Evolutionary conservation across 2,329 filamentous ascomycete species (phyloP).

Genomic region (Neonectria ditissima): DNA sequence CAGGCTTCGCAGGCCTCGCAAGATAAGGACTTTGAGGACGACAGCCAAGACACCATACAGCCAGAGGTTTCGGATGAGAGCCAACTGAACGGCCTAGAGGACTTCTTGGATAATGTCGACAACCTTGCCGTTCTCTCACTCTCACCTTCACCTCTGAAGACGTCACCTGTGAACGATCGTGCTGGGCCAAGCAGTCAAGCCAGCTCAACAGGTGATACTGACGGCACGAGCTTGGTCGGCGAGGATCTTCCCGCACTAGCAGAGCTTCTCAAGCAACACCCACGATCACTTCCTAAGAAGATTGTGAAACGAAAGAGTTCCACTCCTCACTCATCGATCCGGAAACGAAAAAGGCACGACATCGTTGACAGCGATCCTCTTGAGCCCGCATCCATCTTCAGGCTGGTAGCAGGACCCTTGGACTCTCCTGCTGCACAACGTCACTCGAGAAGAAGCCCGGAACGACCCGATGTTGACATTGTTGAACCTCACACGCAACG

Average conservation of each 20-base stretch:
- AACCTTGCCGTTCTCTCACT: constrained; percentile 43
- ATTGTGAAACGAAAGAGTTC: constrained; percentile 40
- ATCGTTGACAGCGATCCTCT: constrained; percentile 49
- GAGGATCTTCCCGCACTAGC: constrained; percentile 54
- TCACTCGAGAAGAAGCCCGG: constrained; percentile 33
- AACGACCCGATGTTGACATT: constrained; percentile 1
- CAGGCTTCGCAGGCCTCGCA: constrained; percentile 63
- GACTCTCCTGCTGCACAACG: constrained; percentile 42
- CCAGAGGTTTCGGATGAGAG: constrained; percentile 52
- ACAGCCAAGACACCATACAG: constrained; percentile 58
- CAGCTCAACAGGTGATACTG: constrained; percentile 51
- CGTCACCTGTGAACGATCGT: constrained; percentile 41
- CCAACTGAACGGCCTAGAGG: constrained; percentile 41
- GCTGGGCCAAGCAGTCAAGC: constrained; percentile 49
- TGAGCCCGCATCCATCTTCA: constrained; percentile 41
- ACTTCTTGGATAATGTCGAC: constrained; percentile 35
- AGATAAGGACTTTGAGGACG: constrained; percentile 64
- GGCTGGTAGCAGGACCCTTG: constrained; percentile 17
- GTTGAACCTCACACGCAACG: constrained; percentile 3
- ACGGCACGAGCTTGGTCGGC: constrained; percentile 52
- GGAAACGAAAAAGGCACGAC: constrained; percentile 48
- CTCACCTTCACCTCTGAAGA: constrained; percentile 48
- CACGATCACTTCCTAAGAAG: constrained; percentile 27
- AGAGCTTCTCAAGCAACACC: constrained; percentile 47
- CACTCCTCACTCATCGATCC: constrained; percentile 42